Evolutionary conservation across 2,329 filamentous ascomycete species (phyloP).

Genomic region (Myriosclerotinia scirpicola): DNA sequence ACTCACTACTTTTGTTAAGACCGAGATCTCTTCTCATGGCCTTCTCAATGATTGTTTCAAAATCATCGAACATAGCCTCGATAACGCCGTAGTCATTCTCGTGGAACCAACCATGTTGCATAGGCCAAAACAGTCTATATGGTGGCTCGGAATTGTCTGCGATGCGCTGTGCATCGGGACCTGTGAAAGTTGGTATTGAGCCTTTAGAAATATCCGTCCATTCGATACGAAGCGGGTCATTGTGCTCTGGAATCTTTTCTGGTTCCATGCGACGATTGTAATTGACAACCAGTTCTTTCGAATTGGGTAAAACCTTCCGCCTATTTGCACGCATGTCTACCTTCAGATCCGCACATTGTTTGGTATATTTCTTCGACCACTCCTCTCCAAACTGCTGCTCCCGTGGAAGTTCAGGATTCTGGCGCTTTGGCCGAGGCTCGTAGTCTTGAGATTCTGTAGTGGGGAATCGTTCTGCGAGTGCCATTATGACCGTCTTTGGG

Average conservation of each 20-base stretch:
- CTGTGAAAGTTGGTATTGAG: conserved; percentile 62
- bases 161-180: conserved; percentile 78
- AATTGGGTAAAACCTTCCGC: conserved; percentile 93
- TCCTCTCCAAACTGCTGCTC: conserved; percentile 90
- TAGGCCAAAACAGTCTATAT: conserved; percentile 91
- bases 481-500: conserved; percentile 92
- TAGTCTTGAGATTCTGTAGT: conserved; percentile 82
- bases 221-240: conserved; percentile 88
- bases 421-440: conserved; percentile 72
- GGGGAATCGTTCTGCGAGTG: conserved; percentile 75
- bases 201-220: conserved; percentile 81
- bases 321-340: conserved; percentile 90
- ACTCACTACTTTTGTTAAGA: conserved; percentile 73
- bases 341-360: conserved; percentile 85
- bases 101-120: conserved; percentile 83
- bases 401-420: conserved; percentile 53
- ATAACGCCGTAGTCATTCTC: conserved; percentile 83
- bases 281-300: conserved; percentile 91
- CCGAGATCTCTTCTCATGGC: conserved; percentile 84
- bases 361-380: conserved; percentile 70
- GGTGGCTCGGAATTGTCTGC: conserved; percentile 85
- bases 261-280: conserved; percentile 84
- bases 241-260: conserved; percentile 89
- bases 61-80: conserved; percentile 79
- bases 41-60: conserved; percentile 82